Evolutionary conservation across 345 rosid species (phyloP).

Genomic region (Linum tenue): DNA sequence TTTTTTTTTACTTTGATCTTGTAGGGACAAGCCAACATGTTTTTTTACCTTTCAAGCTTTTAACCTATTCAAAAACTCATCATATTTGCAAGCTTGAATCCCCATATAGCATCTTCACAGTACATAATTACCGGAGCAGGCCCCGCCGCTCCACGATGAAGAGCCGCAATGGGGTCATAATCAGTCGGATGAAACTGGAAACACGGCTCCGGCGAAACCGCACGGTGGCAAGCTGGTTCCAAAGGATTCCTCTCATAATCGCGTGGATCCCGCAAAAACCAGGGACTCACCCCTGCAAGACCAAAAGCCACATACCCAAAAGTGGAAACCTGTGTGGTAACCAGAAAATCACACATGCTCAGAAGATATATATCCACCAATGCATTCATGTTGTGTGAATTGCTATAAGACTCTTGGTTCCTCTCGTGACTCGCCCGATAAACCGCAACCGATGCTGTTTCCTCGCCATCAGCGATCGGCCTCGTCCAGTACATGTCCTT

Average conservation of each 20-base stretch:
- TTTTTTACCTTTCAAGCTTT: no score
- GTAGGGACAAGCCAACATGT: no score
- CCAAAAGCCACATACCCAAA: conserved; percentile 30
- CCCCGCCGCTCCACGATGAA: no score
- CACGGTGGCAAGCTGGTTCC: conserved; percentile 6
- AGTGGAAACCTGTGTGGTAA: conserved; percentile 22
- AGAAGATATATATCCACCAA: conserved; percentile 27
- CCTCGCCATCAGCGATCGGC: conserved; percentile 13
- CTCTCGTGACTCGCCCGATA: conserved; percentile 25
- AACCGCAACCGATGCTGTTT: conserved; percentile 11
- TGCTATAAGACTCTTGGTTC: conserved; percentile 15
- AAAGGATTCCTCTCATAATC: no score
- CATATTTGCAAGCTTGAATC: no score
- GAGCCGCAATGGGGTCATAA: background rate
- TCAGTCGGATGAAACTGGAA: conserved; percentile 15
- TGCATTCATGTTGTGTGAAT: conserved; percentile 20
- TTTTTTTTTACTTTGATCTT: no score
- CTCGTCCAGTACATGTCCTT: conserved; percentile 22
- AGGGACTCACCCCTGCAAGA: conserved; percentile 22
- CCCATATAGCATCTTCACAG: no score
- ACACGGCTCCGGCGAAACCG: conserved; percentile 18
- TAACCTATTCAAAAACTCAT: no score
- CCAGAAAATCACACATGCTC: conserved; percentile 21
- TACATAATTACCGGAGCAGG: no score
- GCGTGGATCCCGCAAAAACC: conserved; percentile 22